Evolutionary conservation across 139 green algal species (phyloP), one percentile per base, ranked within the genome.

Genomic region (Chlorella sp.): DNA sequence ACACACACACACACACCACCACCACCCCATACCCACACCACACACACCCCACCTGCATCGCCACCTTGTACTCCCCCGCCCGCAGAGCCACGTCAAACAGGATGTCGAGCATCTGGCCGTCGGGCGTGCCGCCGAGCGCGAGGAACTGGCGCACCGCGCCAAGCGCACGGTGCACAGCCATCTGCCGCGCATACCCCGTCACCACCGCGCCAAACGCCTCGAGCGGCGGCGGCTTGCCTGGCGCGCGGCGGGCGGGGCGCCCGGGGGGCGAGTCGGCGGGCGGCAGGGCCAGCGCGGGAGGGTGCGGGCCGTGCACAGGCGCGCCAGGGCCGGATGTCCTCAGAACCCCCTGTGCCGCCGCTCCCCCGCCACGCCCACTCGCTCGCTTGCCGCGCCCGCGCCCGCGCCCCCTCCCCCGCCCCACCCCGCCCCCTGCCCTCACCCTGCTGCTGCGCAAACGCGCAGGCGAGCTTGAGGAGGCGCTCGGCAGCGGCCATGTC

Each of bases 91-190:
- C 46, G 58, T 87, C 82, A 27, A 88, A 82, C 17, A 91, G 66
- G 9, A 78, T 61, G 50, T 91, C 82, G n/a, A 89, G 84, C 84
- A 93, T 89, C 46, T 79, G 82, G 21, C 74, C 73, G 36, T 86
- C 79, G 8, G 89, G 86, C 38, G 58, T 42, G 17, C 86, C 89
- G 31, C 89, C 87, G 1, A 75, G 56, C 23, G 77, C 76, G 71
- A 88, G 61, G 63, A 93, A 92, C 17, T 72, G 74, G 11, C 79
- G 65, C 33, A 93, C 71, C 4, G 60, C 71, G 9, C 48, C 29
- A 45, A 92, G 70, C 23, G 80, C 81, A 25, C 66, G 38, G 9
- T 43, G 61, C 33, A 88, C 77, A 5, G 76, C 31, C 5, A 81
- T 50, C 71, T 65, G 31, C 33, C 59, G 65, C 0, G 78, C 76